Percentiles rank a stretch among this genome's conserved stretches.
phyloP scores from a whole-genome alignment of 2,329 filamentous ascomycete genomes.

The Triangularia setosa region DNA sequence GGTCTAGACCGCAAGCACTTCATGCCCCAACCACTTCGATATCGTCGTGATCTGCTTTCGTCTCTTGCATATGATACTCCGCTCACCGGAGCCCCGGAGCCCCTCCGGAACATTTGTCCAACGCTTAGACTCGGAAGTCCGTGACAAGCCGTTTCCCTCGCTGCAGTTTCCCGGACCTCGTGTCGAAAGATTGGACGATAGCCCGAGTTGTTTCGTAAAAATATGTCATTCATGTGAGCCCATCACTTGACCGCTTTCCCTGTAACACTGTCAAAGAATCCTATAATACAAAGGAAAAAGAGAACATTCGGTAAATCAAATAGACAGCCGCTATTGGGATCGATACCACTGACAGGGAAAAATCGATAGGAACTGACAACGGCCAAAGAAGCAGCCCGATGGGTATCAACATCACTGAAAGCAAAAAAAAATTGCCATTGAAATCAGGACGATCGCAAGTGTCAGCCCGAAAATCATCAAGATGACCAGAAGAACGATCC shows the following conservation, averaged over 20 bases:
- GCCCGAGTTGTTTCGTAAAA: background rate
- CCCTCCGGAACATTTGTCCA: background rate
- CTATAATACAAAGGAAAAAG: background rate
- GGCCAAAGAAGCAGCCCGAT: background rate
- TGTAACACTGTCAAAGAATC: background rate
- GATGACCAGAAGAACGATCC: background rate
- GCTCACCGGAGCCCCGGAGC: background rate
- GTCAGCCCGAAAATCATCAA: no score
- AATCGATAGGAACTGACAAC: no score
- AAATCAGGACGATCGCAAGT: no score
- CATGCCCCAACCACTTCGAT: background rate
- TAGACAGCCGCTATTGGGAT: background rate
- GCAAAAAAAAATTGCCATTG: no score
- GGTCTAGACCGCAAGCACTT: background rate
- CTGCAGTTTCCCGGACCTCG: background rate
- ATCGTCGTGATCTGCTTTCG: background rate
- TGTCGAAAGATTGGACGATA: background rate
- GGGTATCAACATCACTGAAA: background rate
- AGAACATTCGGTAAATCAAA: background rate
- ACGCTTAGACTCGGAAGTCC: background rate
- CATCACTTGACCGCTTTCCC: background rate
- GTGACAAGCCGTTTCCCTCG: background rate
- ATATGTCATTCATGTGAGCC: background rate
- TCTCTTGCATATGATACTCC: background rate
- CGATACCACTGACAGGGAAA: no score